phyloP scores from a whole-genome alignment of 2,329 filamentous ascomycete genomes.

The Helminthosporium solani region DNA sequence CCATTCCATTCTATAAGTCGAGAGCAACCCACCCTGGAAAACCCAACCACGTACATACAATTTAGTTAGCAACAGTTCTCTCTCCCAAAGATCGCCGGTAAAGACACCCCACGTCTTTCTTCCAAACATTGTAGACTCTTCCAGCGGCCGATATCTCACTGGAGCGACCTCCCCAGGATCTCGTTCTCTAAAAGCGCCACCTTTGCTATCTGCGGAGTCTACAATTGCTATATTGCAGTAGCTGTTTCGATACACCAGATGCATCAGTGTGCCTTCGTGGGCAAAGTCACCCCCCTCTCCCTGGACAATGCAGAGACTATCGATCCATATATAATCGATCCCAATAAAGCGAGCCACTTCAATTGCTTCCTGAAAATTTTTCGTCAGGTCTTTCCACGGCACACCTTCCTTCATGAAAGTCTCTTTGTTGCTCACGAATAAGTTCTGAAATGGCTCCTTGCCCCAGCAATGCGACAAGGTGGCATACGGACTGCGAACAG shows the following conservation, averaged over 20 bases:
- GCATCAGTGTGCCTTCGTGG: conserved; percentile 23
- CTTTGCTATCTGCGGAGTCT: conserved; percentile 18
- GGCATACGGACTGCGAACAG: conserved; percentile 20
- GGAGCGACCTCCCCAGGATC: conserved; percentile 16
- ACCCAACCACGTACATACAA: conserved; percentile 31
- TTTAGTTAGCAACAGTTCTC: conserved; percentile 14
- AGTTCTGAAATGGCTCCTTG: conserved; percentile 7
- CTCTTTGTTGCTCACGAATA: conserved; percentile 7
- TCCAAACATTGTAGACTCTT: conserved; percentile 13
- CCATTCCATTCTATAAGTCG: neutral
- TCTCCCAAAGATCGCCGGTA: conserved; percentile 20
- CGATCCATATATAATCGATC: conserved; percentile 31
- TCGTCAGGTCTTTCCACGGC: conserved; percentile 13
- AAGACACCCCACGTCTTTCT: conserved; percentile 20
- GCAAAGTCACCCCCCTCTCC: conserved; percentile 19
- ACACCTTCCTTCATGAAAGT: conserved; percentile 20
- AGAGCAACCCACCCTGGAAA: conserved; percentile 25
- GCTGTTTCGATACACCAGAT: conserved; percentile 29
- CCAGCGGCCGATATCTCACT: conserved; percentile 10
- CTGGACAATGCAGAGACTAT: conserved; percentile 23
- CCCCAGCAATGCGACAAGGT: conserved; percentile 29
- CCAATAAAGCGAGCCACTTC: conserved; percentile 20
- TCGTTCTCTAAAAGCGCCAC: conserved; percentile 24
- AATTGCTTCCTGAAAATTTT: conserved; percentile 30
- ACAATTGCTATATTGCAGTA: conserved; percentile 32